phyloP scores from a whole-genome alignment of 305 asterid species.

The Fraxinus baroniana region DNA sequence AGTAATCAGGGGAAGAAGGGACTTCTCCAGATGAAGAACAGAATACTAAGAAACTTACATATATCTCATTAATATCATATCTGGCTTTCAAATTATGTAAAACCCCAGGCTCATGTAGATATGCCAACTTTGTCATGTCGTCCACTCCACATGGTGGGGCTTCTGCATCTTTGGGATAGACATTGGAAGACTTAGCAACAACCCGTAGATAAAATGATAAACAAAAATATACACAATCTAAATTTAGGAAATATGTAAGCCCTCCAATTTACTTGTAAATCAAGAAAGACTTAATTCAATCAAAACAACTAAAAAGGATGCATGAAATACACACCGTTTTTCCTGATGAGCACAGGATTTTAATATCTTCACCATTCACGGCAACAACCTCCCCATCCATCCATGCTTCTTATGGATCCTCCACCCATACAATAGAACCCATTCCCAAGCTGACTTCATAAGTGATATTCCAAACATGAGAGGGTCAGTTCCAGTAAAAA shows the following conservation, averaged over 20 bases:
- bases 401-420: conserved; percentile 83
- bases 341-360: conserved; percentile 68
- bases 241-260: background rate
- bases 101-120: conserved; percentile 88
- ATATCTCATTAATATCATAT: conserved; percentile 89
- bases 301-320: background rate
- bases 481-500: background rate
- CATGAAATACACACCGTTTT: conserved; percentile 58
- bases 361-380: conserved; percentile 60
- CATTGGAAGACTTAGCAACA: conserved; percentile 25
- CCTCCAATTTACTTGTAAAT: background rate
- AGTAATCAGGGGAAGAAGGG: background rate
- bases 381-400: conserved; percentile 69
- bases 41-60: conserved; percentile 45
- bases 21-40: background rate
- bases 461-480: background rate
- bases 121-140: conserved; percentile 88
- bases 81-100: conserved; percentile 65
- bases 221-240: background rate
- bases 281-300: background rate
- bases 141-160: conserved; percentile 88
- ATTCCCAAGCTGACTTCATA: conserved; percentile 30
- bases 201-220: conserved; percentile 38
- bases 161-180: conserved; percentile 71
- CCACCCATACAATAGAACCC: conserved; percentile 85